Evolutionary conservation across 176 grass and related monocot genomes (phyloP).

Genomic region (Tillandsia leiboldiana): DNA sequence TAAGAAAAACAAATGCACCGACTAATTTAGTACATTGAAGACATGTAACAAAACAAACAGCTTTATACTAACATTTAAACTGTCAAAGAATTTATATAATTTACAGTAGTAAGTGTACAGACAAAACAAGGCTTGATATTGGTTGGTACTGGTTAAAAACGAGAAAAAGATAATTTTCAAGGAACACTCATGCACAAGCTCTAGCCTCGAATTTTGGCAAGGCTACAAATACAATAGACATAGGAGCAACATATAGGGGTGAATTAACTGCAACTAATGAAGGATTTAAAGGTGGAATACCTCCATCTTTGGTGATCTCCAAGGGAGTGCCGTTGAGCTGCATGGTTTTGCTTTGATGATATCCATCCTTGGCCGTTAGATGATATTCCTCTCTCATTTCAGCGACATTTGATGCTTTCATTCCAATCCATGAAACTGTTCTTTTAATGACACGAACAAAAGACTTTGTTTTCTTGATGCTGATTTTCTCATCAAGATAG

Average conservation of each 20-base stretch:
- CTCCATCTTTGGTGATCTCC: conserved; percentile 48
- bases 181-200: conserved; percentile 28
- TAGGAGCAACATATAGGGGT: conserved; percentile 40
- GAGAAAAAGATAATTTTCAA: too few relatives aligned
- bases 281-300: conserved; percentile 51
- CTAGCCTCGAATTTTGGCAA: conserved; percentile 85
- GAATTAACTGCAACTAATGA: conserved; percentile 44
- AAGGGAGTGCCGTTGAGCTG: conserved; percentile 73
- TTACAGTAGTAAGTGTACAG: too few relatives aligned
- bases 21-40: too few relatives aligned
- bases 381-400: conserved; percentile 81
- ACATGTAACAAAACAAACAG: too few relatives aligned
- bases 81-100: too few relatives aligned
- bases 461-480: conserved; percentile 35
- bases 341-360: conserved; percentile 48
- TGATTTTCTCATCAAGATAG: conserved; percentile 32
- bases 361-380: conserved; percentile 40
- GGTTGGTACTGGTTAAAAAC: too few relatives aligned
- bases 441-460: conserved; percentile 58
- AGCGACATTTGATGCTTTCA: conserved; percentile 45
- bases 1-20: too few relatives aligned
- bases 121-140: too few relatives aligned
- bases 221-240: conserved; percentile 62
- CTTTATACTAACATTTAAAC: too few relatives aligned
- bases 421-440: conserved; percentile 80